Base-by-base conservation (phyloP, 768 basidiomycete species). In the Auriscalpium orientale region DNA sequence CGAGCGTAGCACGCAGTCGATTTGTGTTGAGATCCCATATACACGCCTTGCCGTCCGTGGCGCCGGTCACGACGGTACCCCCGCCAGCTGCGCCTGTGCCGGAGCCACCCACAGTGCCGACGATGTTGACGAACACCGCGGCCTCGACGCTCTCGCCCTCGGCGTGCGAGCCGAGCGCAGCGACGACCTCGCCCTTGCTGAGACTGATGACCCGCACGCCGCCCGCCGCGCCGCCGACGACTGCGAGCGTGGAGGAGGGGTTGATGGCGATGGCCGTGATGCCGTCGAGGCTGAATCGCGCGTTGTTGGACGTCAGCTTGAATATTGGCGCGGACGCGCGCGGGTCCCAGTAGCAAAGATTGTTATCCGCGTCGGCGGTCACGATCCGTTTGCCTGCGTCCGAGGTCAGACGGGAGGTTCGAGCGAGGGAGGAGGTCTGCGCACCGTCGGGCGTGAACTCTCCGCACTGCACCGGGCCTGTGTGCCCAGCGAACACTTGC, bases 401-500 rank as follows among this genome's bases (percentile, higher is more conserved):
- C 34, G 51, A 51, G 46, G 18, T 46, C 61, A 34, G 49, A 38
- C 34, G 34, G 22, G 12, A 18, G 15, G 15, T 21, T 16, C 33
- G 37, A 44, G 16, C 3, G 43, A 18, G 13, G 8, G 33, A 28
- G n/a, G 10, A 45, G 1, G 21, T 12, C n/a, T 18, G 48, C 70
- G 53, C 65, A 84, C 91, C 94, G 68, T 94, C 91, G 11, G 95
- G 91, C 0, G 92, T 94, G 72, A 95, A 98, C 62, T 85, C 80
- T 47, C 95, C 95, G 57, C 88, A 87, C 48, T 90, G 86, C 4
- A 93, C 85, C 6, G 93, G 72, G 6, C 87, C 82, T 0, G 83
- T 84, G 70, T 99, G 97, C 0, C 92, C 92, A 2, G 91, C 88
- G 63, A 98, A 91, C 8, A 98, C 95, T 66, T 94, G 89, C 89